Evolutionary conservation across 805 yeast genomes (phyloP).

Genomic region (Kluyveromyces starmeri): DNA sequence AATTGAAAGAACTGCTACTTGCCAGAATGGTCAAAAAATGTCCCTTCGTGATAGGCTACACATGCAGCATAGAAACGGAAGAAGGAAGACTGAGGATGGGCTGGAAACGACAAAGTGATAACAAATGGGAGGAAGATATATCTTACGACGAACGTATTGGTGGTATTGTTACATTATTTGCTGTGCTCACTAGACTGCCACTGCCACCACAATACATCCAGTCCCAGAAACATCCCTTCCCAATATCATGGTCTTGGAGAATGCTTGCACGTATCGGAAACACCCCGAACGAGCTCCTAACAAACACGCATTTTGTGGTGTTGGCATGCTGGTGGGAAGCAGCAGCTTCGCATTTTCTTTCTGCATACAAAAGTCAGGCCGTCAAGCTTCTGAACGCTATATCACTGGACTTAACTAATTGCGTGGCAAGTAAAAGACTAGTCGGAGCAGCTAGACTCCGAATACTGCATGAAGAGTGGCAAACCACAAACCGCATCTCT

Average conservation of each 20-base stretch:
- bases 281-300: conserved; percentile 38
- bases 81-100: conserved; percentile 84
- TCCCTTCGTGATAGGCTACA: conserved; percentile 77
- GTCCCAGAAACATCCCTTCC: conserved; percentile 41
- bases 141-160: conserved; percentile 78
- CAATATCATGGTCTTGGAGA: conserved; percentile 54
- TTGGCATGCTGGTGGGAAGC: conserved; percentile 92
- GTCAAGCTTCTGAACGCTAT: conserved; percentile 45
- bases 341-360: conserved; percentile 46
- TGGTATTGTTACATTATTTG: conserved; percentile 77
- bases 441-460: conserved; percentile 75
- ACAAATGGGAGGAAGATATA: conserved; percentile 45
- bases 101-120: conserved; percentile 49
- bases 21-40: conserved; percentile 90
- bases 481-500: conserved; percentile 36
- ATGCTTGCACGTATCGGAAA: conserved; percentile 68
- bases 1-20: conserved; percentile 33
- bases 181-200: conserved; percentile 55
- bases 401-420: conserved; percentile 43
- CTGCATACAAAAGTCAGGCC: conserved; percentile 62
- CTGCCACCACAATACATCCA: conserved; percentile 26
- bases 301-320: conserved; percentile 63
- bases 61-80: conserved; percentile 67
- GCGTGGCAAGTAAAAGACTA: conserved; percentile 41
- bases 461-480: conserved; percentile 77